These are phyloP conservation scores for Miscanthus lutarioriparius DNA, from an alignment of 176 grass and related monocot genomes.

Conservation along the genomic window DNA sequence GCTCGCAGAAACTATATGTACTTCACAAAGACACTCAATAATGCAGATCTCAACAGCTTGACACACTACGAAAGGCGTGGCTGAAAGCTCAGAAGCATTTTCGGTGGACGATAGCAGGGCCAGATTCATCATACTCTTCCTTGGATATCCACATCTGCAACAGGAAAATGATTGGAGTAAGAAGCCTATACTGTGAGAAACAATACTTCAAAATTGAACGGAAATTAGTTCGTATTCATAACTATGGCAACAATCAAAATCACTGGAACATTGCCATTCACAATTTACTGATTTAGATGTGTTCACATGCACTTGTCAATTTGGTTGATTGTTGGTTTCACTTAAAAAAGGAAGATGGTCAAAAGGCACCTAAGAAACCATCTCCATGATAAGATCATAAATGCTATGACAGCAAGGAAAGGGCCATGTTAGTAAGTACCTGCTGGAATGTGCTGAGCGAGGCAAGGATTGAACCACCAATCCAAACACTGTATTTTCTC, in stretches of 20 bases:
- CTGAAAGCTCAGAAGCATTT: constrained; percentile 41
- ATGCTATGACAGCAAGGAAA: background rate
- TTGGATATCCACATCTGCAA: constrained; percentile 50
- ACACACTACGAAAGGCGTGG: background rate
- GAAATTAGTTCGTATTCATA: background rate
- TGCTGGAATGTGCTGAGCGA: constrained; percentile 57
- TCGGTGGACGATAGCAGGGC: constrained; percentile 45
- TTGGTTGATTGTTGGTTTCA: constrained; percentile 4
- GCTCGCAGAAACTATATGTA: constrained; percentile 27
- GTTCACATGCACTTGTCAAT: background rate
- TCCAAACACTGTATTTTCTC: constrained; percentile 54
- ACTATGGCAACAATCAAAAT: background rate
- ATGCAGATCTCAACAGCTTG: background rate
- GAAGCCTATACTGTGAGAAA: background rate
- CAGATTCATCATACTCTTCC: constrained; percentile 52
- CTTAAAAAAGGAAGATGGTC: background rate
- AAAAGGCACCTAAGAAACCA: background rate
- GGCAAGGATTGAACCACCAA: constrained; percentile 49
- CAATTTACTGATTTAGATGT: background rate
- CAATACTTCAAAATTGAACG: background rate
- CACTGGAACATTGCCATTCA: background rate
- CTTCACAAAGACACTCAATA: constrained; percentile 8
- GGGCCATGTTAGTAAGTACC: background rate
- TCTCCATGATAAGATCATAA: background rate
- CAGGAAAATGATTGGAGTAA: background rate